Evolutionary conservation across 352 stramenopile species (phyloP).

Genomic region (Discostella stelligera): DNA sequence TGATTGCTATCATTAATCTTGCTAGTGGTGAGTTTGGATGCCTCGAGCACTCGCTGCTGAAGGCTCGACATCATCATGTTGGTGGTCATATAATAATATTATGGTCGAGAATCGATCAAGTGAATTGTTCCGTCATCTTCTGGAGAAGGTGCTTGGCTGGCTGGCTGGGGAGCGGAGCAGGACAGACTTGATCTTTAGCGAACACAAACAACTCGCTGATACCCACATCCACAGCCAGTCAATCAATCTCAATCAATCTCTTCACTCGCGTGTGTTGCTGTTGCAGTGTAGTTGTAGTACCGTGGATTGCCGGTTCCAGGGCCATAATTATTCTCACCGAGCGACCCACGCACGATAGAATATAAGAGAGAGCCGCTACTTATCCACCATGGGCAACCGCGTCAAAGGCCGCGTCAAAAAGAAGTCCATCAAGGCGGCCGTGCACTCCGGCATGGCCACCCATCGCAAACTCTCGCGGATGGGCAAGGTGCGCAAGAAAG

Average conservation of each 20-base stretch:
- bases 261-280: too few relatives aligned
- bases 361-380: too few relatives aligned
- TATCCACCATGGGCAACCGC: slow-evolving; percentile 74
- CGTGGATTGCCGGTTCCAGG: too few relatives aligned
- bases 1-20: slow-evolving; percentile 3
- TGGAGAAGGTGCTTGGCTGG: too few relatives aligned
- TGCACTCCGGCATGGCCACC: slow-evolving; percentile 77
- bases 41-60: slow-evolving; percentile 5
- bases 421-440: slow-evolving; percentile 82
- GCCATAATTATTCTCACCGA: too few relatives aligned
- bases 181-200: too few relatives aligned
- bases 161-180: too few relatives aligned
- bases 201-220: too few relatives aligned
- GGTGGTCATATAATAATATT: not conserved
- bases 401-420: slow-evolving; percentile 79
- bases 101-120: too few relatives aligned
- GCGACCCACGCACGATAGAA: too few relatives aligned
- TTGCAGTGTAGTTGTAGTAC: too few relatives aligned
- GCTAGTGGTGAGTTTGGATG: not conserved
- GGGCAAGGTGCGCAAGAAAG: slow-evolving; percentile 84
- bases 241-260: not conserved
- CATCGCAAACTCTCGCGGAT: slow-evolving; percentile 85
- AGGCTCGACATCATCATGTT: slow-evolving; percentile 7
- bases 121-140: too few relatives aligned
- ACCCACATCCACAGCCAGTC: not conserved